phyloP scores from a whole-genome alignment of 2,329 filamentous ascomycete species.

The Coniochaeta ligniaria region DNA sequence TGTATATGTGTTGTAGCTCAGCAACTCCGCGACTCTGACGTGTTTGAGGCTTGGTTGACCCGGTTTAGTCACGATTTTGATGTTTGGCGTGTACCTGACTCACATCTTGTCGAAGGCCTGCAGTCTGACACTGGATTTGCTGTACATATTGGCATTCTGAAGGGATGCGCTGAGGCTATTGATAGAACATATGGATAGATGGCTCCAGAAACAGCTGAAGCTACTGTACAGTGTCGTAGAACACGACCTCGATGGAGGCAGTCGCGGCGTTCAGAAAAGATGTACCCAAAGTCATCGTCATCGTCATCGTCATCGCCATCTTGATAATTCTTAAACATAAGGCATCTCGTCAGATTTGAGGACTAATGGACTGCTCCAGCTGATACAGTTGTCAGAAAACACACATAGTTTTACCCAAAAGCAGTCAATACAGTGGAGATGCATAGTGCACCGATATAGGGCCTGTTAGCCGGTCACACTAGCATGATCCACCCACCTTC shows the following conservation, averaged over 20 bases:
- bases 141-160: slow-evolving; percentile 68
- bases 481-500: not conserved
- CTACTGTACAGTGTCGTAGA: no score
- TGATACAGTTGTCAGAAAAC: no score
- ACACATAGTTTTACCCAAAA: no score
- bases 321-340: no score
- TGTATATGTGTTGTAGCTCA: slow-evolving; percentile 80
- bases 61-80: slow-evolving; percentile 60
- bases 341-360: not conserved
- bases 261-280: no score
- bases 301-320: not conserved
- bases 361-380: no score
- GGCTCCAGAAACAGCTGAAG: no score
- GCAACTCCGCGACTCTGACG: slow-evolving; percentile 76
- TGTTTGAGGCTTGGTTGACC: slow-evolving; percentile 76
- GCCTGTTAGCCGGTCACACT: no score
- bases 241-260: no score
- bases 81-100: slow-evolving; percentile 69
- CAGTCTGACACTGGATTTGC: slow-evolving; percentile 66
- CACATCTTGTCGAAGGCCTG: slow-evolving; percentile 50
- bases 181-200: not conserved
- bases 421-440: not conserved
- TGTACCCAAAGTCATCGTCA: no score
- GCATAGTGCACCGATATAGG: no score
- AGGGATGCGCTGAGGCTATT: slow-evolving; percentile 14